phyloP scores from a whole-genome alignment of 768 basidiomycete species.

The Termitomyces heimii region DNA sequence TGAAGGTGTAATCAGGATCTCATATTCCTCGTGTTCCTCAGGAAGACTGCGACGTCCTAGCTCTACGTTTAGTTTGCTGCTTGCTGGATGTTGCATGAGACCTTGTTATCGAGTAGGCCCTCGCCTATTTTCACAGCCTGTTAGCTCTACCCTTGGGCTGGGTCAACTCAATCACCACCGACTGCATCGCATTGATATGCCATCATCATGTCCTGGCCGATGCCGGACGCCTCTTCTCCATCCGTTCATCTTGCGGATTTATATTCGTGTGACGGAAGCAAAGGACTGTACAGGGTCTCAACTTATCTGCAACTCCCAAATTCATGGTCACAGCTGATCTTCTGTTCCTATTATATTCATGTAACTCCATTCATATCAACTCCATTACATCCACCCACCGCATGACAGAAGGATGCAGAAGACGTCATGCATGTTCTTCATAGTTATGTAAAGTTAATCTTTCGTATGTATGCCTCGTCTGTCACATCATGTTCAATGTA shows the following conservation, averaged over 20 bases:
- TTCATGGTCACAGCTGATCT: background rate
- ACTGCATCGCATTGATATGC: background rate
- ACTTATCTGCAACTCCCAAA: background rate
- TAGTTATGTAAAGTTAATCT: background rate
- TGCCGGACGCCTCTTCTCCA: constrained; percentile 1
- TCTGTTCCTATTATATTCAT: background rate
- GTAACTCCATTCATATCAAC: background rate
- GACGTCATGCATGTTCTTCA: constrained; percentile 1
- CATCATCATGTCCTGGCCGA: background rate
- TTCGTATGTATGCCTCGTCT: background rate
- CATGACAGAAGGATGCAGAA: constrained; percentile 5
- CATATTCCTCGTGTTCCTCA: background rate
- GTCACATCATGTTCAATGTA: background rate
- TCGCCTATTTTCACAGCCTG: background rate
- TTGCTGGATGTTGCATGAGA: too few relatives aligned
- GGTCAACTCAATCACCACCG: background rate
- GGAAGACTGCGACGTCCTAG: background rate
- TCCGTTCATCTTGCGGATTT: background rate
- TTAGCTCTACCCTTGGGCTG: background rate
- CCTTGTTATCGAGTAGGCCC: background rate
- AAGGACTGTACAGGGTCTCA: background rate
- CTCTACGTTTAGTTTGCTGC: background rate
- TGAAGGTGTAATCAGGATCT: too few relatives aligned
- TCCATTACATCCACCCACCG: background rate
- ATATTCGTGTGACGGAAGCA: background rate